Evolutionary conservation across 2,329 filamentous ascomycete genomes (phyloP).

Genomic region (Aureobasidium sp.): DNA sequence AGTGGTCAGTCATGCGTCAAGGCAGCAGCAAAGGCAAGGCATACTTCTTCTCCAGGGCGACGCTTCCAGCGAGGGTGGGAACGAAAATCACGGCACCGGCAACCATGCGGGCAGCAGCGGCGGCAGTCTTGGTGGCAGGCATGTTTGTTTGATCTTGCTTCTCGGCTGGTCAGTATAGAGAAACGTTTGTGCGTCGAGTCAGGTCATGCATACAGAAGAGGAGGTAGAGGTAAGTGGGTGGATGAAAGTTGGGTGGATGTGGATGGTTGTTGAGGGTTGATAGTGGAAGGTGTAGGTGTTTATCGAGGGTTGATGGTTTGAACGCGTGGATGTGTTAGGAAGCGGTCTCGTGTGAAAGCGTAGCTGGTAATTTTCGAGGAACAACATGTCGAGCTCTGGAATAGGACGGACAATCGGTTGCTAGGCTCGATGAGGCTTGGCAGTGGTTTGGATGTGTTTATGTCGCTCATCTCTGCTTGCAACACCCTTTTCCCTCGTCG

Average conservation of each 20-base stretch:
- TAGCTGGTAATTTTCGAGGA: not conserved
- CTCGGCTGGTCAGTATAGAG: not conserved
- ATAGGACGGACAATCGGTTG: not conserved
- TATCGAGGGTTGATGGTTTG: not conserved
- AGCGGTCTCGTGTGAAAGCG: not conserved
- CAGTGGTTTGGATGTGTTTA: not conserved
- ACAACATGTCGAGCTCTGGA: not conserved
- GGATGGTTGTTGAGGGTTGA: not conserved
- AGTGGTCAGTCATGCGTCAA: not conserved
- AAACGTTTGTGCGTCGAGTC: not conserved
- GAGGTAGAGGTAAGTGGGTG: not conserved
- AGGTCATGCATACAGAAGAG: not conserved
- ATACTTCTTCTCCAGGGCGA: conserved; percentile 1
- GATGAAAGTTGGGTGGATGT: not conserved
- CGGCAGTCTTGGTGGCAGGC: conserved; percentile 1
- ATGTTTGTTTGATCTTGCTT: not conserved
- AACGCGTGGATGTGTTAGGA: not conserved
- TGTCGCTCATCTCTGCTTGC: not conserved
- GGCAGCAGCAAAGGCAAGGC: not conserved
- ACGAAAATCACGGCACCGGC: not conserved
- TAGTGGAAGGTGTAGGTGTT: no score
- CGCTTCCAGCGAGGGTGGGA: not conserved
- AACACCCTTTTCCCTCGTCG: not conserved
- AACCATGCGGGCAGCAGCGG: not conserved
- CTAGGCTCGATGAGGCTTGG: not conserved